Evolutionary conservation across 768 basidiomycete species (phyloP).

Genomic region (Lyophyllum shimeji): DNA sequence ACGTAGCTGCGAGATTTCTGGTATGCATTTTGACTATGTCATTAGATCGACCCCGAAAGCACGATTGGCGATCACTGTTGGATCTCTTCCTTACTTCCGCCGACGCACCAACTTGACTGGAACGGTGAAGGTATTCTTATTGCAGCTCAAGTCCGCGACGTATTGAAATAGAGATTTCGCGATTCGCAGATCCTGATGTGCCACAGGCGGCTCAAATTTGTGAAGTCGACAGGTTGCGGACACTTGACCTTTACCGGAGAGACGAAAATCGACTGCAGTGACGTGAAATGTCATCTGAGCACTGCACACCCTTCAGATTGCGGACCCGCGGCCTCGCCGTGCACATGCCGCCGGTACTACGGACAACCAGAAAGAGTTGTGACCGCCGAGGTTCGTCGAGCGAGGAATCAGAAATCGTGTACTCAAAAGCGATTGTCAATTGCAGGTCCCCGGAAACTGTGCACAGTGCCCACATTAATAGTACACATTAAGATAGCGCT

Average conservation of each 20-base stretch:
- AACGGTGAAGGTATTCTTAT: constrained; percentile 25
- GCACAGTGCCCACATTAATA: constrained; percentile 28
- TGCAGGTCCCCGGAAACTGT: constrained; percentile 39
- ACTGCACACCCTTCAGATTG: constrained; percentile 49
- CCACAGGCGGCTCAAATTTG: constrained; percentile 57
- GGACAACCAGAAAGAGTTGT: constrained; percentile 55
- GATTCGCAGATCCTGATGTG: constrained; percentile 48
- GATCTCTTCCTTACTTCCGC: constrained; percentile 51
- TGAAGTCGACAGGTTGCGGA: constrained; percentile 49
- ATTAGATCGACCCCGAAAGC: constrained; percentile 34
- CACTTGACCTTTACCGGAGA: constrained; percentile 49
- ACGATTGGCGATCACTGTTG: constrained; percentile 34
- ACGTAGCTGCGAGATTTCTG: constrained; percentile 22
- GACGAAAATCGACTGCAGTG: constrained; percentile 53
- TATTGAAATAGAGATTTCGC: constrained; percentile 20
- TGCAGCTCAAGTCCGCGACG: constrained; percentile 23
- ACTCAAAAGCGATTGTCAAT: constrained; percentile 9
- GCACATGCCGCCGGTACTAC: constrained; percentile 58
- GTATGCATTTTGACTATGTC: constrained; percentile 25
- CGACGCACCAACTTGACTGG: constrained; percentile 29
- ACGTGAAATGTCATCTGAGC: constrained; percentile 45
- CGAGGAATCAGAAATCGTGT: not conserved
- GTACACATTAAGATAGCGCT: not conserved
- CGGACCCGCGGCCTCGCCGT: constrained; percentile 29
- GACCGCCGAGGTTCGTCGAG: constrained; percentile 39